Percentiles rank a stretch among this genome's conserved stretches.
Conservation (phyloP, 2,329 filamentous ascomycete genomes). For the Diplodia scrobiculata region DNA sequence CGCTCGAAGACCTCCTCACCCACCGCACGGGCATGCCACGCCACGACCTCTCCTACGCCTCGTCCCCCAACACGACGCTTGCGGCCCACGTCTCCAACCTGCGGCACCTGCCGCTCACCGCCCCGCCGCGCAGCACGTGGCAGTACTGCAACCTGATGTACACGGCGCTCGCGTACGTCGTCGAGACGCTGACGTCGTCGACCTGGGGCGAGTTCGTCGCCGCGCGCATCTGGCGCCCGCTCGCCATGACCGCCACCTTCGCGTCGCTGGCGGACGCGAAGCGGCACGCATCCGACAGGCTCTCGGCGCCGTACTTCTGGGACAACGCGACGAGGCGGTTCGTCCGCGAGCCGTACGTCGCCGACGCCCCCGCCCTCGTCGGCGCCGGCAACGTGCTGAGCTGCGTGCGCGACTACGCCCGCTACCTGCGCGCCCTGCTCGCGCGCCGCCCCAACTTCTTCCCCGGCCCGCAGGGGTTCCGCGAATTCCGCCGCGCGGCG, state of each 20-base stretch:
- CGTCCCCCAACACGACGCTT: constrained; percentile 36
- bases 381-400: constrained; percentile 37
- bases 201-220: constrained; percentile 41
- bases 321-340: constrained; percentile 20
- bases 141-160: constrained; percentile 60
- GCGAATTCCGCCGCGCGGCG: constrained; percentile 21
- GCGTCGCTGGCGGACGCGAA: constrained; percentile 43
- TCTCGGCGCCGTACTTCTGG: constrained; percentile 33
- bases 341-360: constrained; percentile 28
- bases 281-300: background rate
- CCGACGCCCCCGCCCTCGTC: constrained; percentile 31
- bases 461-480: background rate
- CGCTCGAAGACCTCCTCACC: constrained; percentile 41
- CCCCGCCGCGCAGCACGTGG: constrained; percentile 47
- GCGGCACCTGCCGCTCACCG: constrained; percentile 49
- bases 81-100: constrained; percentile 47
- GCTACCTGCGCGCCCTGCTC: constrained; percentile 37
- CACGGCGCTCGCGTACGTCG: constrained; percentile 50
- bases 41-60: constrained; percentile 33
- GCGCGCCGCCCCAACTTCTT: constrained; percentile 21
- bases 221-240: constrained; percentile 45
- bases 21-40: constrained; percentile 44
- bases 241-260: constrained; percentile 48
- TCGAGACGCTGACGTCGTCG: constrained; percentile 49
- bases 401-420: constrained; percentile 34